phyloP scores from a whole-genome alignment of 768 basidiomycete genomes.

The Naematelia encephala region DNA sequence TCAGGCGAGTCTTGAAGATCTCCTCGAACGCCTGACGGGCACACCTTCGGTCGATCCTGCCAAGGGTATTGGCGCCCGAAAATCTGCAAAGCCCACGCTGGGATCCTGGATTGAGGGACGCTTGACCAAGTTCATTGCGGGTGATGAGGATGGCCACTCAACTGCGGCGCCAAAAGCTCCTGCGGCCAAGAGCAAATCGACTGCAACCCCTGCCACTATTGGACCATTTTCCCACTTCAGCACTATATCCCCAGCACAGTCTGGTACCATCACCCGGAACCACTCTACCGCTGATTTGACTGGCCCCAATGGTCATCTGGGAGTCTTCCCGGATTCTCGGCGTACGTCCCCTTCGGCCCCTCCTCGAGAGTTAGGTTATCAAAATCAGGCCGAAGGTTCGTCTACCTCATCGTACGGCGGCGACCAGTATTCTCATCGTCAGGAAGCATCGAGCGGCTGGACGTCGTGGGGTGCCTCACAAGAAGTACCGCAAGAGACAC shows the following conservation, averaged over 20 bases:
- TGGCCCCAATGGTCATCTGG: conserved; percentile 18
- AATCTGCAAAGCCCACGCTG: conserved; percentile 76
- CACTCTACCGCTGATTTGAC: conserved; percentile 37
- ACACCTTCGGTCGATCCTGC: conserved; percentile 61
- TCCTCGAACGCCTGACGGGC: conserved; percentile 67
- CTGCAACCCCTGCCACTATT: conserved; percentile 34
- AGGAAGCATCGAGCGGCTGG: conserved; percentile 55
- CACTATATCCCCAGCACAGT: conserved; percentile 68
- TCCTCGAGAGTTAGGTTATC: background rate
- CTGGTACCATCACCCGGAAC: conserved; percentile 34
- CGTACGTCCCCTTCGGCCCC: conserved; percentile 37
- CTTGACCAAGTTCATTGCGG: conserved; percentile 91
- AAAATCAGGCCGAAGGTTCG: conserved; percentile 49
- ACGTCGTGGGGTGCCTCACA: conserved; percentile 36
- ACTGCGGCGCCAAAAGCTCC: conserved; percentile 53
- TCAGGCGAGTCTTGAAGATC: conserved; percentile 68
- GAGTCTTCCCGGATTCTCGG: conserved; percentile 20
- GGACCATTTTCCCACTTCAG: conserved; percentile 94
- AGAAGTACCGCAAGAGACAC: background rate
- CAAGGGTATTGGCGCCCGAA: conserved; percentile 26
- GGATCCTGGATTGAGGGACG: conserved; percentile 89
- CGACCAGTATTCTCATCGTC: background rate
- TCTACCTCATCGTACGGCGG: conserved; percentile 50
- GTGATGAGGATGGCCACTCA: conserved; percentile 59
- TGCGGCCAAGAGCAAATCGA: conserved; percentile 23